Evolutionary conservation across 352 stramenopile genomes (phyloP), one percentile per base, ranked within the genome.

Genomic region (Halophytophthora polymorphica): DNA sequence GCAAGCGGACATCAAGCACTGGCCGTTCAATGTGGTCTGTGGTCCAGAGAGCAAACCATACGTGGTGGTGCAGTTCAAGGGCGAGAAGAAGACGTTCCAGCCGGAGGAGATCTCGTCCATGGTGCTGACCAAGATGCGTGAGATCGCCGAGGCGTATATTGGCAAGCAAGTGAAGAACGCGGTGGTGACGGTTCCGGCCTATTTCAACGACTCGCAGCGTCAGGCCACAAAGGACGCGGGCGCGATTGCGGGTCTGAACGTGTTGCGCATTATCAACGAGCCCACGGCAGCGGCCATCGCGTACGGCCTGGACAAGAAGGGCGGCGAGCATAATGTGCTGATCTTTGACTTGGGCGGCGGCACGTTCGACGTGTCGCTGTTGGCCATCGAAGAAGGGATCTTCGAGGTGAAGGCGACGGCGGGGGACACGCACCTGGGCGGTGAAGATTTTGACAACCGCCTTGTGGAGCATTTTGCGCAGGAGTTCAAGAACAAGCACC

Each of bases 221-320:
- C 88, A 98, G 52, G 93, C 94, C 14, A 98, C 94, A 39, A 98
- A 98, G 45, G 86, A 97, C 47, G 92, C 92, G 11, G 90, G 88
- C 6, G 66, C 59, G 14, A 98, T 98, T 61, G 71, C 92, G 22
- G 92, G 93, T 6, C 58, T 98, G 22, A 98, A 97, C 49, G 93
- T 98, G 13, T 54, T 97, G 42, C 90, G 93, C 59, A 98, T 98
- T 51, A 98, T 98, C 61, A 98, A 98, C 64, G 95, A 98, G 66
- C 95, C 95, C 12, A 98, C 95, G 3, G 95, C 95, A 31, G 95
- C 95, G 29, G 94, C 46, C 40, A 90, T 74, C 28, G 33, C 33
- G 35, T 98, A 98, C 70, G 93, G 95, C 38, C 65, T 98, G 14
- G 93, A 98, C 74, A 97, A 97, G 70, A 98, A 98, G 63, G 86